phyloP scores from a whole-genome alignment of 2,329 filamentous ascomycete species.

The Mycosphaerella sp. region DNA sequence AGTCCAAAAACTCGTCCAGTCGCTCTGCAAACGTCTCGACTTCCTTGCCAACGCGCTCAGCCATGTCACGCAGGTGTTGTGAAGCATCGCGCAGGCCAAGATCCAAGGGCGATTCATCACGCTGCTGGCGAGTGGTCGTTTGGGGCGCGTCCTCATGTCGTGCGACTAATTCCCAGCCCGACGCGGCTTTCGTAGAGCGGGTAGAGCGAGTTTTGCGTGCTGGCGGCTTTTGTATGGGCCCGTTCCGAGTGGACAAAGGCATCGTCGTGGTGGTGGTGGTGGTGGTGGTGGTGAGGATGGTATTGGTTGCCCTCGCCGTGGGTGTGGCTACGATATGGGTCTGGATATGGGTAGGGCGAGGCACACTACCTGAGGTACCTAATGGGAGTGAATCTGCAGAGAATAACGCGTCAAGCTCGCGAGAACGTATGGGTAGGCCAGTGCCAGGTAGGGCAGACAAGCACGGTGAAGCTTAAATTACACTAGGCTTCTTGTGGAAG shows the following conservation, averaged over 20 bases:
- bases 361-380: too few relatives aligned
- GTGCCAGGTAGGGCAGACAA: too few relatives aligned
- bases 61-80: constrained; percentile 52
- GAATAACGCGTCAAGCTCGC: too few relatives aligned
- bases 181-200: neutral
- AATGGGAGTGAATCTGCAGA: too few relatives aligned
- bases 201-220: constrained; percentile 9
- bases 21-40: constrained; percentile 80
- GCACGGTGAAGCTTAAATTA: too few relatives aligned
- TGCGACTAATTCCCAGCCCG: constrained; percentile 7
- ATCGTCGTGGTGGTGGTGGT: constrained; percentile 2
- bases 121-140: neutral
- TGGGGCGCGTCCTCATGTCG: neutral
- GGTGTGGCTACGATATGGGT: too few relatives aligned
- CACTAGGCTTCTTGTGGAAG: too few relatives aligned
- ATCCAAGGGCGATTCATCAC: constrained; percentile 5
- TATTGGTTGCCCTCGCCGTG: too few relatives aligned
- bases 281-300: neutral
- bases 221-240: constrained; percentile 9
- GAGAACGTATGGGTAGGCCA: too few relatives aligned
- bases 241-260: constrained; percentile 12
- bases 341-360: too few relatives aligned
- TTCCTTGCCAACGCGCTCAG: constrained; percentile 66
- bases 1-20: constrained; percentile 64
- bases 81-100: constrained; percentile 5